These are phyloP conservation scores for Akanthomyces lecanii DNA, from an alignment of 2,329 filamentous ascomycete species.

Conservation along the genomic window DNA sequence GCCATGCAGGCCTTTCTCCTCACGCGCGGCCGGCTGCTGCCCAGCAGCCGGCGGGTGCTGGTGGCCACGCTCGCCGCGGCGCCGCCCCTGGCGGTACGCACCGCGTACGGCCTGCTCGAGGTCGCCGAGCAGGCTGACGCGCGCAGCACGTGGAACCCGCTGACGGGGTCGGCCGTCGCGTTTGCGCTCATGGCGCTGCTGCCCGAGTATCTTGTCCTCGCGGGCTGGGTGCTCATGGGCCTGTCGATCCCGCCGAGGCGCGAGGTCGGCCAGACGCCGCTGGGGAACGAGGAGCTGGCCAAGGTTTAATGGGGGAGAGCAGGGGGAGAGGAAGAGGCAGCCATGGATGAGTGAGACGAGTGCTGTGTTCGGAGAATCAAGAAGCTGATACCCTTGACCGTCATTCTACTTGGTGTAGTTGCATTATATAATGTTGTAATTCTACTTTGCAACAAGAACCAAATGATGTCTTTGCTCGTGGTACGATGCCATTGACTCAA, in stretches of 20 bases:
- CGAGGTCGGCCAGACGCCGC: not conserved
- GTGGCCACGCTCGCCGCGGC: constrained; percentile 20
- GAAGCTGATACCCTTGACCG: not conserved
- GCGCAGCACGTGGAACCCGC: constrained; percentile 21
- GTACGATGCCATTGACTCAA: not conserved
- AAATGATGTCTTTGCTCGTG: too few species aligned
- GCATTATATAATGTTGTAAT: too few species aligned
- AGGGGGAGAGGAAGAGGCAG: too few species aligned
- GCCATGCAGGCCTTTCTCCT: constrained; percentile 20
- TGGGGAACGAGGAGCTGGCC: not conserved
- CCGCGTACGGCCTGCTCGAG: constrained; percentile 23
- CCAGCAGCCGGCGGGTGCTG: constrained; percentile 22
- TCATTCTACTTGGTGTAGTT: too few species aligned
- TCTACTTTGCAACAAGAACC: too few species aligned
- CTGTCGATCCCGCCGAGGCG: constrained; percentile 9
- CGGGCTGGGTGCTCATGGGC: constrained; percentile 18
- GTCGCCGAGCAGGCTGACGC: constrained; percentile 12
- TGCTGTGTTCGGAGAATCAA: too few species aligned
- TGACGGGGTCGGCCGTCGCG: constrained; percentile 18
- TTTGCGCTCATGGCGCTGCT: constrained; percentile 21
- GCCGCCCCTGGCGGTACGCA: constrained; percentile 23
- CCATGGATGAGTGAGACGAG: not conserved
- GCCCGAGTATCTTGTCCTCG: constrained; percentile 19
- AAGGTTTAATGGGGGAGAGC: not conserved
- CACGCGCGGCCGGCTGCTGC: constrained; percentile 5